Evolutionary conservation across 768 basidiomycete species (phyloP), one percentile per base, ranked within the genome.

Genomic region (Collybia sordida): DNA sequence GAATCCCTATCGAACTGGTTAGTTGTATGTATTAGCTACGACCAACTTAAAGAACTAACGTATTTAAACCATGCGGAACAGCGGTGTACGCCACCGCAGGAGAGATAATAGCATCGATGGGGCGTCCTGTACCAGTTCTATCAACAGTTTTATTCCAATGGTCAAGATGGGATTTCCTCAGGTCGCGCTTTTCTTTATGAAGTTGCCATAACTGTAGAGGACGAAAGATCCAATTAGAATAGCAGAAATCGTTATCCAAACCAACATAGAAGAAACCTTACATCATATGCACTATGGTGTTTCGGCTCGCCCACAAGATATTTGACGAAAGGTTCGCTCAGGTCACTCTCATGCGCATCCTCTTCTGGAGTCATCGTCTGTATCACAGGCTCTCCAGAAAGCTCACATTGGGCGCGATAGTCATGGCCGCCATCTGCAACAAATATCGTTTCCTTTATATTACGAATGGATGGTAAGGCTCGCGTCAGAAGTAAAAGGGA

Each of bases 51-150:
- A 8, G 23, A 24, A 56, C 65, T 15, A 36, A 85, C 85, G 59
- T 73, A 54, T 79, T 79, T 47, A 72, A 60, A 2, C 85, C 86
- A 60, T 87, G 86, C 6, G 82, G 86, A 3, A 81, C 71, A 0
- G 87, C 83, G 1, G 79, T 71, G 59, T 74, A 82, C 3, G 86
- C 77, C 6, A 81, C 79, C 0, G 71, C 78, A 7, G 89, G 83
- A 1, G 75, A 74, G 19, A 90, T 84, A 49, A 91, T 82, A 1
- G 85, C 86, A 57, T 90, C 89, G 22, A 90, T 74, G 4, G 86
- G 85, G 0, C 88, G 72, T 0, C 83, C 84, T 1, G 86, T 89
- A 0, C 78, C 79, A 0, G 86, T 89, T 4, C 53, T 54, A 3
- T 48, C 52, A 0, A 64, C 65, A 0, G 85, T 85, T 7, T 60